These are phyloP conservation scores for Ciborinia camelliae DNA, from an alignment of 2,329 filamentous ascomycete species.

Conservation along the genomic window DNA sequence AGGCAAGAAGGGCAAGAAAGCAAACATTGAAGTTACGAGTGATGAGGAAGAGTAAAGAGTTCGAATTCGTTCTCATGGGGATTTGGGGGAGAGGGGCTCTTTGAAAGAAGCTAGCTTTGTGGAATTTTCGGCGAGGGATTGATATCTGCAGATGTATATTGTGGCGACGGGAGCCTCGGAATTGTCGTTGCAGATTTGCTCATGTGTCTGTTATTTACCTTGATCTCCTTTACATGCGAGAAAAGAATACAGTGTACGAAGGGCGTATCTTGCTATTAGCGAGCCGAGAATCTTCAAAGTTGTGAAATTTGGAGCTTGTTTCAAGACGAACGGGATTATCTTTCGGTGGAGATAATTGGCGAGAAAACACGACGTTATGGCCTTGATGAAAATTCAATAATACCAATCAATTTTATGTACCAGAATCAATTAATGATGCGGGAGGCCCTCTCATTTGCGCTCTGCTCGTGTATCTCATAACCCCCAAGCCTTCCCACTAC, in stretches of 20 bases:
- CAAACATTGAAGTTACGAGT: conserved; percentile 62
- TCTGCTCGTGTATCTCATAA: neutral
- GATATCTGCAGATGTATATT: neutral
- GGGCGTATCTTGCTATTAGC: neutral
- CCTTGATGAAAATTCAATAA: neutral
- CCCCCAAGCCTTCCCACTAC: neutral
- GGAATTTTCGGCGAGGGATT: neutral
- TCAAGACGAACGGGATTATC: neutral
- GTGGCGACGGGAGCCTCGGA: neutral
- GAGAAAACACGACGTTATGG: neutral
- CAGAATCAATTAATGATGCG: neutral
- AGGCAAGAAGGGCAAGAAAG: conserved; percentile 45
- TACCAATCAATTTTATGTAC: neutral
- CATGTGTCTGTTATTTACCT: neutral
- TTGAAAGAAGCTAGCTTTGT: neutral
- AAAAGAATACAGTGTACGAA: neutral
- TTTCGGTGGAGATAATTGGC: neutral
- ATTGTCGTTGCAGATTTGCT: neutral
- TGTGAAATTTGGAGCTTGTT: neutral
- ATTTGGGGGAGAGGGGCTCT: no score
- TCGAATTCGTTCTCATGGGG: neutral
- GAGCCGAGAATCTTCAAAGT: neutral
- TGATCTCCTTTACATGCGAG: neutral
- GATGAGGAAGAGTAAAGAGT: conserved; percentile 52
- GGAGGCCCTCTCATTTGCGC: neutral